Base-by-base conservation (phyloP, 2,329 filamentous ascomycete species). In the Fusarium sp. region DNA sequence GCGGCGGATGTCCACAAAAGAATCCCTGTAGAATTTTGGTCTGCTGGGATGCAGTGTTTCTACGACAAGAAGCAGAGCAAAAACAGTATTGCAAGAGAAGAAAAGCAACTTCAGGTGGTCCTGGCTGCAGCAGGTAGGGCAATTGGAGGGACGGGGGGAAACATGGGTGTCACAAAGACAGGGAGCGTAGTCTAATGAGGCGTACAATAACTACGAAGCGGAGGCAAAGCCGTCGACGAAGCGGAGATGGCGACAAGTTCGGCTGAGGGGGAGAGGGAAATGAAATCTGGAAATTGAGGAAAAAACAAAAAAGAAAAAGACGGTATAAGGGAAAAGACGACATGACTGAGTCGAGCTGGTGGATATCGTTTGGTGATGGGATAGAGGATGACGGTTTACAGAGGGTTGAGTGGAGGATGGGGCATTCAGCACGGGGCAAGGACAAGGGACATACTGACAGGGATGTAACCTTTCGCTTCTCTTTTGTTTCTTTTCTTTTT, bases 381-480 rank as follows among this genome's bases (percentile, higher is more conserved):
- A 70, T 70, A 63, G 45, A 61, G 49, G 56, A 55, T 45, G 62
- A 62, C 54, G 62, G 42, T 48, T 60, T 61, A 46, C 46, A 66
- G 50, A 51, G 64, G 64, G 52, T 58, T 54, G 58, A 62, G 65
- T 66, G 63, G 68, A 66, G 56, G 69, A 69, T 69, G 69, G 69
- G 69, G 60, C 69, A 72, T 72, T 72, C 63, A 64, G 60, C 69
- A 70, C 69, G 63, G 69, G 69, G 69, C 69, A 72, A 39, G 69
- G 69, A 72, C 69, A 72, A 71, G 68, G 68, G 67, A 62, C 23
- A 49, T 45, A 27, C 31, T 11, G 67, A 62, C 67, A 56, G 45
- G 67, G 67, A 50, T 63, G 41, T 42, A 25, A 50, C 36, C 60
- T 69, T 71, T 37, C 59, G 58, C 23, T 57, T 59, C 42, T 27